Base-by-base conservation (phyloP, 257 asterid genomes). In the Buddleja alternifolia region DNA sequence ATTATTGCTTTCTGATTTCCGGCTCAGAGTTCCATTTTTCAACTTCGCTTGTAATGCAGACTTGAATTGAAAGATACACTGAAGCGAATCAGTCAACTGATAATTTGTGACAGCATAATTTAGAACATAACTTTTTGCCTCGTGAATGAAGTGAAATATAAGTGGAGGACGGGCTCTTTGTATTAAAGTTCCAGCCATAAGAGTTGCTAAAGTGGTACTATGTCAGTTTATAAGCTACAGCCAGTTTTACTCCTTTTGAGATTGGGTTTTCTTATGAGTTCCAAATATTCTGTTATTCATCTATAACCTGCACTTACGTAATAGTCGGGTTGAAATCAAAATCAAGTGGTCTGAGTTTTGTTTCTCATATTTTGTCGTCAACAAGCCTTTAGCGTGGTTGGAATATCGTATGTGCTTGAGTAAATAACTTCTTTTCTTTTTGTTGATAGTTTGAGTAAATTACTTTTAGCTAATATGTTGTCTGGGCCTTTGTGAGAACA, bases 161-260 rank as follows among this genome's bases (percentile, higher is more conserved):
- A 50, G 72, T 67, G 58, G 48, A 58, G 29, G 12, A 36, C 20
- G 1, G 50, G 34, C 20, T 54, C 25, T 52, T 21, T 4, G 19
- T 14, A 34, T 68, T 44, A 17, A 9, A 41, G 19, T 4, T 32
- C 36, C 17, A 16, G 55, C 55, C 6, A 32, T 41, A 16, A 58
- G 17, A 42, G 19, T 17, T 4, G 34, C 4, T 4, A 17, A 9
- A 45, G 54, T 60, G 3, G 40, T 23, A 36, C 48, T 19, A 23
- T 29, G 25, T 54, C 67, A 29, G 66, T 36, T 54, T 59, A 15
- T 58, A 52, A 56, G 60, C 46, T 45, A 36, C 51, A 7, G n/a
- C 51, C 45, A 36, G 51, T 55, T 63, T 52, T 46, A 7, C 75
- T 67, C 39, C 63, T 63, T 46, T 21, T 32, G 14, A 41, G 60